Conservation (phyloP, 1,284 basidiomycete species). For the Entoloma clypeatum region DNA sequence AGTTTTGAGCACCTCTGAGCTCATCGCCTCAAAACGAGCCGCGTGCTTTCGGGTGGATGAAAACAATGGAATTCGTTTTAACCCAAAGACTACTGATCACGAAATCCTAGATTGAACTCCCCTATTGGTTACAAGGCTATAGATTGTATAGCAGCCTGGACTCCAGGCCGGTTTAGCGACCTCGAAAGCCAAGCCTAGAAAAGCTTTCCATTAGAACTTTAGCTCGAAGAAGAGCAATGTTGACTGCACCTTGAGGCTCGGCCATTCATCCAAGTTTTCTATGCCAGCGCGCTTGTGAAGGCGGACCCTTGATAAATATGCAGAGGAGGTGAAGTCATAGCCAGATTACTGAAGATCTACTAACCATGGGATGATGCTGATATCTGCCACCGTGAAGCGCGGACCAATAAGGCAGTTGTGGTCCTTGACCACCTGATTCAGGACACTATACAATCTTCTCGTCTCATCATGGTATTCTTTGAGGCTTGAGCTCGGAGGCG, state of each 20-base stretch:
- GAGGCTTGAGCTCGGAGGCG: slow-evolving; percentile 2
- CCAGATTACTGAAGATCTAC: slow-evolving; percentile 9
- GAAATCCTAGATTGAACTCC: too few species aligned
- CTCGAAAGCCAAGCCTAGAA: slow-evolving; percentile 15
- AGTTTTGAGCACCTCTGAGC: too few species aligned
- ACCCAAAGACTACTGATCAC: too few species aligned
- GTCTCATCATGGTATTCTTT: slow-evolving; percentile 74
- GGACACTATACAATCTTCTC: slow-evolving; percentile 71
- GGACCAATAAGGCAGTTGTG: slow-evolving; percentile 71
- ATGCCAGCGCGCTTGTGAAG: slow-evolving; percentile 44
- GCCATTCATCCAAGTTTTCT: slow-evolving; percentile 53
- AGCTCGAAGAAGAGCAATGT: background rate
- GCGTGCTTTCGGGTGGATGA: too few species aligned
- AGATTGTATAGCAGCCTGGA: slow-evolving; percentile 13
- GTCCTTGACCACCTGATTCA: slow-evolving; percentile 63
- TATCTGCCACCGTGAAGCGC: slow-evolving; percentile 65
- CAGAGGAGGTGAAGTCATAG: background rate
- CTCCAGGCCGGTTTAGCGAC: slow-evolving; percentile 11
- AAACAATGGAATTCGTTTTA: too few species aligned
- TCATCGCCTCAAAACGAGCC: too few species aligned
- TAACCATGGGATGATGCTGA: slow-evolving; percentile 56
- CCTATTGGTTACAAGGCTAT: slow-evolving; percentile 11
- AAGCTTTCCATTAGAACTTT: background rate
- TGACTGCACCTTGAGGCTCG: slow-evolving; percentile 45
- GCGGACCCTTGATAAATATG: slow-evolving; percentile 41